Percentiles rank a stretch among this genome's conserved stretches.
Conservation (phyloP, 164 flowering plant species). For the Piper longum region DNA sequence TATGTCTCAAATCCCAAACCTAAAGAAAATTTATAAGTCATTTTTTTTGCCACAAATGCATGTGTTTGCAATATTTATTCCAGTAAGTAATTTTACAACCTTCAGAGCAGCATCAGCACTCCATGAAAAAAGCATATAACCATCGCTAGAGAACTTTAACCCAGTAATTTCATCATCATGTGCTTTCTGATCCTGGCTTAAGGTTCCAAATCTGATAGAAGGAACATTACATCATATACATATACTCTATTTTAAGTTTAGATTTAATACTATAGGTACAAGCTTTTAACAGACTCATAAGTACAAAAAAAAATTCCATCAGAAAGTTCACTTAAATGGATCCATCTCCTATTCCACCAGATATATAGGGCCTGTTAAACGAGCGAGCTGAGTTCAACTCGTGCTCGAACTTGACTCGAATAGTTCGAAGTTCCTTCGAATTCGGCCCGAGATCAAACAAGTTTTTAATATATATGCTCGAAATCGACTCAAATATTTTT, state of each 20-base stretch:
- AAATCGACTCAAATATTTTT: too few relatives aligned
- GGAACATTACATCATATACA: neutral
- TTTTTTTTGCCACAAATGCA: neutral
- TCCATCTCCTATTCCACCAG: slow-evolving; percentile 92
- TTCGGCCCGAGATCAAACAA: too few relatives aligned
- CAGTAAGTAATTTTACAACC: slow-evolving; percentile 37
- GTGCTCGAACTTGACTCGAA: too few relatives aligned
- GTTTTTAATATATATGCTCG: too few relatives aligned
- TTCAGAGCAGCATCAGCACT: slow-evolving; percentile 77
- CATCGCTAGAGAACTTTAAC: slow-evolving; percentile 80
- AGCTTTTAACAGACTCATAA: too few relatives aligned
- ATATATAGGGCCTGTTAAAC: too few relatives aligned
- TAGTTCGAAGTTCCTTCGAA: too few relatives aligned
- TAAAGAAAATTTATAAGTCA: slow-evolving; percentile 9
- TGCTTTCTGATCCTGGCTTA: slow-evolving; percentile 83
- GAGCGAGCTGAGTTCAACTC: too few relatives aligned
- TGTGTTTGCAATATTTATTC: neutral
- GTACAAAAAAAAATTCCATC: neutral
- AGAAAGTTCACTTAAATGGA: slow-evolving; percentile 64
- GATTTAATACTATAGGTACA: too few relatives aligned
- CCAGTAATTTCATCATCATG: slow-evolving; percentile 88
- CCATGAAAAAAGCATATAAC: slow-evolving; percentile 60
- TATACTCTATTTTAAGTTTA: neutral
- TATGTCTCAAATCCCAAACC: slow-evolving; percentile 96
- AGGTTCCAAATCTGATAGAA: slow-evolving; percentile 67